Conservation (phyloP, 1,139 yeast species). For the Geotrichum reessii region DNA sequence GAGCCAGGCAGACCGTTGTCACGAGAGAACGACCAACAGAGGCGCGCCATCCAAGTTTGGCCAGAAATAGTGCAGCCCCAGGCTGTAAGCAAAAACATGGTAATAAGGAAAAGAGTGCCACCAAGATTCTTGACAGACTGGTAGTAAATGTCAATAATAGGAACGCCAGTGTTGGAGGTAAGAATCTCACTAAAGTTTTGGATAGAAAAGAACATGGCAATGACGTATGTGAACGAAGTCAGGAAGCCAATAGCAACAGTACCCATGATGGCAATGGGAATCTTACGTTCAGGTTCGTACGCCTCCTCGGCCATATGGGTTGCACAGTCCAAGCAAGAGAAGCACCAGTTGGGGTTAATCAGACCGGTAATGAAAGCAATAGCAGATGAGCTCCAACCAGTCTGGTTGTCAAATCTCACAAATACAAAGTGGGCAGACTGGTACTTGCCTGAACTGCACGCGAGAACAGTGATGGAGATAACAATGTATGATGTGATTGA, state of each 20-base stretch:
- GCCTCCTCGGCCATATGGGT: conserved; percentile 59
- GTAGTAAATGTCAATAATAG: conserved; percentile 54
- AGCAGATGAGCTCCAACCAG: conserved; percentile 52
- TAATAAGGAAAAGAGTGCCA: conserved; percentile 53
- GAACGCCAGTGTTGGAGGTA: conserved; percentile 47
- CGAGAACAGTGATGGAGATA: conserved; percentile 46
- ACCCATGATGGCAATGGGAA: conserved; percentile 51
- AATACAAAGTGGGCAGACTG: conserved; percentile 47
- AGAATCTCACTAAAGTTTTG: conserved; percentile 45
- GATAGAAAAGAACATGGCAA: conserved; percentile 55
- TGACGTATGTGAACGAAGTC: conserved; percentile 48
- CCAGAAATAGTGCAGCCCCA: conserved; percentile 65
- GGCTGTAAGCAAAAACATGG: conserved; percentile 55
- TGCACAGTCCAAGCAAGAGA: conserved; percentile 55
- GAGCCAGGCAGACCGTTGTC: conserved; percentile 54
- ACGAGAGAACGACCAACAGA: conserved; percentile 74
- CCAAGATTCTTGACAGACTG: conserved; percentile 50
- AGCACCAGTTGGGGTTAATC: conserved; percentile 57
- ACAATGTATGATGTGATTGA: conserved; percentile 45
- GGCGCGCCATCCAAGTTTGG: conserved; percentile 71
- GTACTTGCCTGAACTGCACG: conserved; percentile 45
- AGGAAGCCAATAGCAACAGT: conserved; percentile 54
- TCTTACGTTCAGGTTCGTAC: conserved; percentile 45
- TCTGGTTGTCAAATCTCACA: conserved; percentile 45
- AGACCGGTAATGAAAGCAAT: conserved; percentile 56